Evolutionary conservation across 371 early-diverging fungal genomes (phyloP).

Genomic region (Parasitella parasitica): DNA sequence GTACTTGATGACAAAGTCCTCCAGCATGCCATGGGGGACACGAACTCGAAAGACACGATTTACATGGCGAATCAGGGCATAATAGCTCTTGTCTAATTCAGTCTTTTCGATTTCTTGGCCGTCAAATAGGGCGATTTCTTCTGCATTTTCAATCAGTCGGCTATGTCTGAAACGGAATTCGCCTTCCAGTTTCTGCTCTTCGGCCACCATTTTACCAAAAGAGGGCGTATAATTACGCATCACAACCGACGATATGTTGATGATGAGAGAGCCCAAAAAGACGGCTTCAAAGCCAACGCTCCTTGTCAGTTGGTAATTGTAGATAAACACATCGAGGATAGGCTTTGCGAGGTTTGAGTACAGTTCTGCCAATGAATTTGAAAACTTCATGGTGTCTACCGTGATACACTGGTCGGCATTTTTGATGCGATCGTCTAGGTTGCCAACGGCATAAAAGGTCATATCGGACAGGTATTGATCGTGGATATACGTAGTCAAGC

Average conservation of each 20-base stretch:
- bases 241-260: constrained; percentile 69
- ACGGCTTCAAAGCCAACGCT: constrained; percentile 81
- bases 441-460: constrained; percentile 84
- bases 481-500: constrained; percentile 83
- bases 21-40: constrained; percentile 85
- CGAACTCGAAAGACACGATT: constrained; percentile 78
- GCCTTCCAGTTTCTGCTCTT: constrained; percentile 81
- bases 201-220: constrained; percentile 86
- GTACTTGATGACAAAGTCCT: constrained; percentile 91
- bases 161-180: constrained; percentile 89
- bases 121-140: constrained; percentile 86
- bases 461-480: constrained; percentile 81
- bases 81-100: constrained; percentile 76
- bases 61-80: constrained; percentile 76
- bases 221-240: constrained; percentile 84
- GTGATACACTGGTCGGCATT: constrained; percentile 92
- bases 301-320: constrained; percentile 79
- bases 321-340: constrained; percentile 82
- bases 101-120: constrained; percentile 77
- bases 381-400: constrained; percentile 86
- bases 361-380: constrained; percentile 71
- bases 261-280: constrained; percentile 63
- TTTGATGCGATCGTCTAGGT: constrained; percentile 82
- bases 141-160: constrained; percentile 84
- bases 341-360: constrained; percentile 90